Evolutionary conservation across 2,329 filamentous ascomycete genomes (phyloP), one percentile per base, ranked within the genome.

Genomic region (Capronia americana): DNA sequence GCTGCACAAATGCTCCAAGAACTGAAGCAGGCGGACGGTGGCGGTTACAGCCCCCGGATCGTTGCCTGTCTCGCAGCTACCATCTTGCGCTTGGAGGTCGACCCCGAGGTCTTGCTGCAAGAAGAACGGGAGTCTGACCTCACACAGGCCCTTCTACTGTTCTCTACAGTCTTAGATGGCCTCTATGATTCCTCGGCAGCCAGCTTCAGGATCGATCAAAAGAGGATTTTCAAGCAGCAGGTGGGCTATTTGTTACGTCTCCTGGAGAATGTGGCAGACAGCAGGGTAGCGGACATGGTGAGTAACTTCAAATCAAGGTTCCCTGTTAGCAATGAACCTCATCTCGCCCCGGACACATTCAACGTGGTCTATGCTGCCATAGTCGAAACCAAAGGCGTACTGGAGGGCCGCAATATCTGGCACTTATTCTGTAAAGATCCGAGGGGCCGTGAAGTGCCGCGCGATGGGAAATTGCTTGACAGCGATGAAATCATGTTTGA

Each of bases 341-440:
- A 57, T 30, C 61, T 73, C 20, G 44, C 56, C 8, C 24, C 61
- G 2, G 62, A 64, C 12, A 63, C 65, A 5, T 73, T 73, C 61
- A 70, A 73, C 57, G 60, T 67, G 20, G 10, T 73, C 12, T 82
- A 90, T 6, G 78, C 81, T 51, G 85, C 83, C n/a, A 78, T 88
- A 8, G 81, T 85, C 2, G 79, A 83, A 30, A 77, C 77, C 0
- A 80, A 82, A 55, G 84, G 83, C 61, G 83, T 80, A 64, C 63
- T 69, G 10, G 78, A 78, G 38, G 88, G 84, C 65, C 81, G 77
- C 64, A 75, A 72, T 3, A 70, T 87, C 38, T 83, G 85, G 63
- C 74, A 82, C 10, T 75, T 74, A 41, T 87, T 85, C 80, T 84
- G 81, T 60, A 69, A 78, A 38, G 73, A 76, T 50, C 72, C 72